phyloP scores from a whole-genome alignment of 2,329 filamentous ascomycete genomes.

The Whalleya microplaca region DNA sequence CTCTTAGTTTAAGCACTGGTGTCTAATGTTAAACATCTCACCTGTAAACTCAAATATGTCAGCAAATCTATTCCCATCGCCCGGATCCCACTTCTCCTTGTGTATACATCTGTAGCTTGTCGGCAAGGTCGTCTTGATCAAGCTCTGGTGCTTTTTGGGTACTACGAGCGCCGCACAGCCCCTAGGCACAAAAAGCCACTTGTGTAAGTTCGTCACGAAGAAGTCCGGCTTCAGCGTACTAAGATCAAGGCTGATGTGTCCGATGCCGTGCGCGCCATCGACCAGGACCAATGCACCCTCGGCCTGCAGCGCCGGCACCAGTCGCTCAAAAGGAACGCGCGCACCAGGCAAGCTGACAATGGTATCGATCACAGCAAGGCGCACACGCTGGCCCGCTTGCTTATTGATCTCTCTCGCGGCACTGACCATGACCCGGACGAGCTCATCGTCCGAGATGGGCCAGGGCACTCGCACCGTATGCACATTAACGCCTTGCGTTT shows the following conservation, averaged over 20 bases:
- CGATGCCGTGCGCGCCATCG: slow-evolving; percentile 69
- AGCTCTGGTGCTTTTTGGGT: slow-evolving; percentile 58
- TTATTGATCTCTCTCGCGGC: slow-evolving; percentile 41
- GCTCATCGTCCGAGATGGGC: slow-evolving; percentile 58
- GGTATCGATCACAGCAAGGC: slow-evolving; percentile 67
- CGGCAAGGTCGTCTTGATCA: slow-evolving; percentile 65
- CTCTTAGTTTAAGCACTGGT: background rate
- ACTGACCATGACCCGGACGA: slow-evolving; percentile 56
- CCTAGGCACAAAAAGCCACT: slow-evolving; percentile 70
- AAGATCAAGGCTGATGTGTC: slow-evolving; percentile 65
- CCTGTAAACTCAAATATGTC: slow-evolving; percentile 43
- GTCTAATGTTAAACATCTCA: slow-evolving; percentile 5
- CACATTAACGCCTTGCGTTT: slow-evolving; percentile 48
- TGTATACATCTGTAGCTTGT: slow-evolving; percentile 65
- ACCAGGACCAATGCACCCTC: slow-evolving; percentile 62
- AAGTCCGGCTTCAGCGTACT: slow-evolving; percentile 64
- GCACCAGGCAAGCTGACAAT: slow-evolving; percentile 67
- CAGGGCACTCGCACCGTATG: slow-evolving; percentile 53
- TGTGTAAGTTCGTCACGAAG: slow-evolving; percentile 68
- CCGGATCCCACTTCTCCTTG: background rate
- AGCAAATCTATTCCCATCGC: slow-evolving; percentile 17
- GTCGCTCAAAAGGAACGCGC: slow-evolving; percentile 64
- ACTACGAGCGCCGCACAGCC: slow-evolving; percentile 68
- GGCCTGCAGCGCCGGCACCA: slow-evolving; percentile 58
- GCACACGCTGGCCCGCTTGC: slow-evolving; percentile 51